A percentile compares a stretch with the other conserved stretches of the same genome.
phyloP scores from a whole-genome alignment of 768 basidiomycete species.

The Omphalotus guepiniiformis region DNA sequence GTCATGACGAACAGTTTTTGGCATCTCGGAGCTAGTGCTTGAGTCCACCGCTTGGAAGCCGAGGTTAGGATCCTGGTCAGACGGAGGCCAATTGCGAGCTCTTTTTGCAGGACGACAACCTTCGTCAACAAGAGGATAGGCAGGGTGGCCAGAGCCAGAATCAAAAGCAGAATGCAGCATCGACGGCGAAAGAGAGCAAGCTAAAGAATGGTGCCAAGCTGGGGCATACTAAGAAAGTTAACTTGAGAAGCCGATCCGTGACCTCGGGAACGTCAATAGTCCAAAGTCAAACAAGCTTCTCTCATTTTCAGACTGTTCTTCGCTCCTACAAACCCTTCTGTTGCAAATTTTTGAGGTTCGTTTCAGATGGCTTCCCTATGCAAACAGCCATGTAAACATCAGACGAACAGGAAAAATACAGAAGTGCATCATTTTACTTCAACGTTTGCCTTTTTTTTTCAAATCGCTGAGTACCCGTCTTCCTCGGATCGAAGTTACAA shows the following conservation, averaged over 20 bases:
- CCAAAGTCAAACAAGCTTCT: slow-evolving; percentile 8
- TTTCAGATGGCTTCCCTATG: too few species aligned
- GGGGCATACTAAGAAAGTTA: slow-evolving; percentile 6
- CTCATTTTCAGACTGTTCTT: too few species aligned
- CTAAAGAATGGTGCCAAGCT: slow-evolving; percentile 5
- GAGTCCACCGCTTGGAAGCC: background rate
- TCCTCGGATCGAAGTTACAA: too few species aligned
- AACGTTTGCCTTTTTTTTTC: too few species aligned
- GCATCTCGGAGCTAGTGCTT: background rate
- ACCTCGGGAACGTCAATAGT: slow-evolving; percentile 2
- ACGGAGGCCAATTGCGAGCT: slow-evolving; percentile 2
- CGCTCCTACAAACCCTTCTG: too few species aligned
- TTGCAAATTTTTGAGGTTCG: too few species aligned
- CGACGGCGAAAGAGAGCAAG: background rate
- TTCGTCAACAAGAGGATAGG: background rate
- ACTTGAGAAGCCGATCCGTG: slow-evolving; percentile 9
- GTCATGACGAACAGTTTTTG: background rate
- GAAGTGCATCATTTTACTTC: too few species aligned
- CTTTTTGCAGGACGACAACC: slow-evolving; percentile 8
- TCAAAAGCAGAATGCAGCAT: background rate
- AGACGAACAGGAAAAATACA: too few species aligned
- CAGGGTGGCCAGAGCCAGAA: slow-evolving; percentile 4
- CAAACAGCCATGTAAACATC: too few species aligned
- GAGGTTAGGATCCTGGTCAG: slow-evolving; percentile 3
- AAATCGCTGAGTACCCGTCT: too few species aligned